These are phyloP conservation scores for Nigrograna mackinnonii DNA, from an alignment of 2,329 filamentous ascomycete genomes.

Conservation along the genomic window DNA sequence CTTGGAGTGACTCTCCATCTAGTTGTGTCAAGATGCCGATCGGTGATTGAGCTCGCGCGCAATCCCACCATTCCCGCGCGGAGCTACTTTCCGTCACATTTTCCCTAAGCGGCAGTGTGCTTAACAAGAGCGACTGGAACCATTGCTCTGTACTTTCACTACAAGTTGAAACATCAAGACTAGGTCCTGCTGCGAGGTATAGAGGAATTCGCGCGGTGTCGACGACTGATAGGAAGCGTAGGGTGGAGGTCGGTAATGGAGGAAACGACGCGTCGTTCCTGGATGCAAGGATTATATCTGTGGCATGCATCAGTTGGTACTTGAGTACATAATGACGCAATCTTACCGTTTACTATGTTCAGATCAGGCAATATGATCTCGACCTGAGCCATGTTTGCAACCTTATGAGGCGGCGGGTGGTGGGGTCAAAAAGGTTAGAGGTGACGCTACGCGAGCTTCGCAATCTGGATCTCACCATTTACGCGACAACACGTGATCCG, in stretches of 20 bases:
- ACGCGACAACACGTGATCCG: constrained; percentile 3
- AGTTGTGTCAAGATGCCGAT: constrained; percentile 44
- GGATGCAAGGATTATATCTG: constrained; percentile 34
- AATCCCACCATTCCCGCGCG: constrained; percentile 40
- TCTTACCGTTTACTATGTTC: constrained; percentile 25
- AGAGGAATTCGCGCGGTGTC: constrained; percentile 44
- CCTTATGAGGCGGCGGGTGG: constrained; percentile 4
- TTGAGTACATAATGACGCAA: background rate
- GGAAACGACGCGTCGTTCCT: constrained; percentile 15
- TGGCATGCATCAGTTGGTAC: constrained; percentile 2
- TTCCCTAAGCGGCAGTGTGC: constrained; percentile 19
- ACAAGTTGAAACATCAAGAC: constrained; percentile 42
- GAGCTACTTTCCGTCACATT: constrained; percentile 4
- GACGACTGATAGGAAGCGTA: constrained; percentile 45
- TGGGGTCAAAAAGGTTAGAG: background rate
- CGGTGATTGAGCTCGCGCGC: constrained; percentile 40
- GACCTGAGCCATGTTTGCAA: constrained; percentile 39
- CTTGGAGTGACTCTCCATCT: constrained; percentile 1
- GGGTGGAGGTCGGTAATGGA: constrained; percentile 13
- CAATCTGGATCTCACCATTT: background rate
- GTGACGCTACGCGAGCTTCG: background rate
- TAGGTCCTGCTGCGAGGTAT: constrained; percentile 42
- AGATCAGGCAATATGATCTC: constrained; percentile 33
- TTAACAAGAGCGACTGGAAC: constrained; percentile 43
- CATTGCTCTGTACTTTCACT: constrained; percentile 38